Base-by-base conservation (phyloP, 331 rosid species). In the Acacia concinna region DNA sequence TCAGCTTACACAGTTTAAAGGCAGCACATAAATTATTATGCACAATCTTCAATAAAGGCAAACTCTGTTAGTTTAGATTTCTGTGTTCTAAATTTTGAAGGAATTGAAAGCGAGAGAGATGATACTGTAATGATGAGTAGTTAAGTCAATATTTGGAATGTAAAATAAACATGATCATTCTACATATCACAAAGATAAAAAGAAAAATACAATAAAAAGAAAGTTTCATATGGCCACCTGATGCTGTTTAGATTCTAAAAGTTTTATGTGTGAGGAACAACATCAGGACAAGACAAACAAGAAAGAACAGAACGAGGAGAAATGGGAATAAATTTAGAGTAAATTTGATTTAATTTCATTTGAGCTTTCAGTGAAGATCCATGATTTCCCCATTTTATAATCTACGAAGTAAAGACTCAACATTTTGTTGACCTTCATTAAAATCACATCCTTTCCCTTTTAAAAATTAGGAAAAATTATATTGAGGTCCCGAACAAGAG, bases 1-100 rank as follows among this genome's bases (percentile, higher is more conserved):
- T 67, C 94, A 40, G 89, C 94, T 46, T 91, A 93, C 72, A 93
- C 97, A 49, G 92, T 93, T 71, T 93, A 76, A 60, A 89, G 59
- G 56, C 31, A 21, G 51, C 56, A 43, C 4, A 68, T 23, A 25
- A 68, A 40, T 25, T 35, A 6, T 70, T 10, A 70, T 46, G 60
- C 75, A 47, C 75, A 11, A 46, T 6, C 62, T 30, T 71, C 75
- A 70, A 9, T 71, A 34, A 28, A 70, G 59, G 38, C 27, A 70
- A 70, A 56, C 31, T 21, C 23, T 10, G 63, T 56, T 23, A 3
- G 63, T 56, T 3, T 23, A 56, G 31, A 23, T 10, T 56, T 10
- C 17, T 23, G 31, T 56, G 63, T 3, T 21, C 31, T 23, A 25
- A 71, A 62, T 74, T 86, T 35, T 68, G 68, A 68, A 57, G 79